A percentile compares a stretch with the other conserved stretches of the same genome.
Conservation (phyloP, 768 basidiomycete species). For the Butyriboletus loyo region DNA sequence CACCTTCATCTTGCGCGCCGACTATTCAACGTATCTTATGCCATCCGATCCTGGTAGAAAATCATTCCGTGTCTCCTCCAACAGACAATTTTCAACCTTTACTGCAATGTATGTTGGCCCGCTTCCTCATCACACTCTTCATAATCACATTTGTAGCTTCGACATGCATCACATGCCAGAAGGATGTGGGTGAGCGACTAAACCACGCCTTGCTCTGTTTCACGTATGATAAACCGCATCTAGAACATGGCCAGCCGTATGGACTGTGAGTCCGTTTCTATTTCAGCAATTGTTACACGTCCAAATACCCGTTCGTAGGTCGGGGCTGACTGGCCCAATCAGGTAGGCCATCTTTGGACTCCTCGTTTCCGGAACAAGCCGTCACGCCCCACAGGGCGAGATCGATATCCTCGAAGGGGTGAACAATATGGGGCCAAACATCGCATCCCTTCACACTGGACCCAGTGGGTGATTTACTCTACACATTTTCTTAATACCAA, state of each 20-base stretch:
- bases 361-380: not conserved
- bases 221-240: not conserved
- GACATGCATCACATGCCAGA: slow-evolving; percentile 32
- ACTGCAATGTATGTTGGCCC: slow-evolving; percentile 17
- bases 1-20: slow-evolving; percentile 31
- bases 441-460: slow-evolving; percentile 29
- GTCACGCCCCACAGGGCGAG: slow-evolving; percentile 29
- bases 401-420: slow-evolving; percentile 52
- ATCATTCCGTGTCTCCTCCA: slow-evolving; percentile 29
- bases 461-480: slow-evolving; percentile 14
- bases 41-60: slow-evolving; percentile 25
- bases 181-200: slow-evolving; percentile 27
- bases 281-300: not conserved
- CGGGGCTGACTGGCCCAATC: slow-evolving; percentile 19
- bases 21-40: slow-evolving; percentile 22
- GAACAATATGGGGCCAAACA: slow-evolving; percentile 37
- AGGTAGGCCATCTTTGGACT: not conserved
- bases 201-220: not conserved
- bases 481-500: not conserved
- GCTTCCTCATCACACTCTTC: not conserved
- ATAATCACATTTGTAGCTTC: slow-evolving; percentile 13
- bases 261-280: slow-evolving; percentile 12
- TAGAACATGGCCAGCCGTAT: slow-evolving; percentile 28
- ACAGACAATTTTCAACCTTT: slow-evolving; percentile 15
- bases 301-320: slow-evolving; percentile 2